Evolutionary conservation across 306 rosid genomes (phyloP).

Genomic region (Fagus sylvatica): DNA sequence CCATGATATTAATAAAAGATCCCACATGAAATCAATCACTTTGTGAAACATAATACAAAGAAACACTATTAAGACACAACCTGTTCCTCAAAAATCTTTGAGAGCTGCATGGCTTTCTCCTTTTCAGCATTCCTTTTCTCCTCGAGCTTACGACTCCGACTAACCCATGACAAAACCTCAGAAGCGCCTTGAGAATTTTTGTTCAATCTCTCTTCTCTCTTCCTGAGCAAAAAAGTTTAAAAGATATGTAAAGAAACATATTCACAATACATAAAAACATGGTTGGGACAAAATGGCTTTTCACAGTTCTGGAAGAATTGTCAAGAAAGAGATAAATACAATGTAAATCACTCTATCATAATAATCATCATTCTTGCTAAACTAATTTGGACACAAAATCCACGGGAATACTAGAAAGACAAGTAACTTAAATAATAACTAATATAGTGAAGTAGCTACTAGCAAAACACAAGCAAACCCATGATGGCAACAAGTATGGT

Average conservation of each 20-base stretch:
- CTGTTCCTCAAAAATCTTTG: constrained; percentile 92
- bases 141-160: constrained; percentile 75
- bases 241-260: not conserved
- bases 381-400: not conserved
- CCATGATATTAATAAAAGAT: constrained; percentile 14
- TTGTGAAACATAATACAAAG: constrained; percentile 9
- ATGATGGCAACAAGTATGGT: not conserved
- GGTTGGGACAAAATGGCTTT: not conserved
- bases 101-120: constrained; percentile 73
- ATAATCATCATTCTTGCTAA: not conserved
- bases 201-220: constrained; percentile 74
- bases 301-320: not conserved
- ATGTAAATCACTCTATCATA: not conserved
- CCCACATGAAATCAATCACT: constrained; percentile 7
- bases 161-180: constrained; percentile 81
- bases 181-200: constrained; percentile 65
- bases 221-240: constrained; percentile 44
- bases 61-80: constrained; percentile 27
- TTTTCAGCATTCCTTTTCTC: constrained; percentile 57
- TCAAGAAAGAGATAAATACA: not conserved
- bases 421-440: not conserved
- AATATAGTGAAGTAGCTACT: not conserved
- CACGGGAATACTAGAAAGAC: not conserved
- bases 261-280: constrained; percentile 6
- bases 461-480: not conserved